phyloP scores from a whole-genome alignment of 1,139 yeast species.

The Kodamaea suecica region DNA sequence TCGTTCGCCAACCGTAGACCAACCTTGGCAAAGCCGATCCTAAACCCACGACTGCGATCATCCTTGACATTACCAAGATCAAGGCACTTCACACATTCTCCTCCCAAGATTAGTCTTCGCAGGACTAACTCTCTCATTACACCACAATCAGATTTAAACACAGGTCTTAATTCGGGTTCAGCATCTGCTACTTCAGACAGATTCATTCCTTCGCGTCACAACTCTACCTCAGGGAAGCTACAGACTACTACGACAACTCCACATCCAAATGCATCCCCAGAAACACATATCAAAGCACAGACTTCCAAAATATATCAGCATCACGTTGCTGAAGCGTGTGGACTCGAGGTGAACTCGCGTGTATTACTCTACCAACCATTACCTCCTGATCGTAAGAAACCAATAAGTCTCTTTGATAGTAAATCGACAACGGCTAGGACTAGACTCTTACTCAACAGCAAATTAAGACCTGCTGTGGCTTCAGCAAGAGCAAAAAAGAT shows the following conservation, averaged over 20 bases:
- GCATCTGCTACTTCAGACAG: constrained; percentile 23
- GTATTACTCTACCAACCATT: constrained; percentile 83
- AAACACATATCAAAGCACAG: constrained; percentile 63
- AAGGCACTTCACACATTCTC: constrained; percentile 7
- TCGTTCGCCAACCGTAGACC: constrained; percentile 3
- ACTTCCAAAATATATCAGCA: constrained; percentile 71
- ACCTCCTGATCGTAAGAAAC: constrained; percentile 72
- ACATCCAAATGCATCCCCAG: constrained; percentile 49
- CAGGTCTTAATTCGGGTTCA: constrained; percentile 14
- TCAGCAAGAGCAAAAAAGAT: constrained; percentile 64
- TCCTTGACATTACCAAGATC: constrained; percentile 1
- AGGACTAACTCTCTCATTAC: constrained; percentile 33
- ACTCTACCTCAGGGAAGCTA: constrained; percentile 39
- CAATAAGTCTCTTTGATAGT: constrained; percentile 47
- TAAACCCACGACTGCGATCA: constrained; percentile 1
- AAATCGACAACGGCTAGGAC: constrained; percentile 16
- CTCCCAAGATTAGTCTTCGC: constrained; percentile 28
- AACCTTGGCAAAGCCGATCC: constrained; percentile 6
- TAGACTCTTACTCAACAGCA: constrained; percentile 8
- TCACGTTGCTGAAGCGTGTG: constrained; percentile 93
- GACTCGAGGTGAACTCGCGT: constrained; percentile 78
- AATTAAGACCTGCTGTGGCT: constrained; percentile 46
- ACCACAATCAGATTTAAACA: constrained; percentile 21
- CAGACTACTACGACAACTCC: constrained; percentile 32
- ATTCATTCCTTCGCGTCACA: constrained; percentile 46